Evolutionary conservation across 805 yeast species (phyloP), one percentile per base, ranked within the genome.

Genomic region (Lipomyces sp.): DNA sequence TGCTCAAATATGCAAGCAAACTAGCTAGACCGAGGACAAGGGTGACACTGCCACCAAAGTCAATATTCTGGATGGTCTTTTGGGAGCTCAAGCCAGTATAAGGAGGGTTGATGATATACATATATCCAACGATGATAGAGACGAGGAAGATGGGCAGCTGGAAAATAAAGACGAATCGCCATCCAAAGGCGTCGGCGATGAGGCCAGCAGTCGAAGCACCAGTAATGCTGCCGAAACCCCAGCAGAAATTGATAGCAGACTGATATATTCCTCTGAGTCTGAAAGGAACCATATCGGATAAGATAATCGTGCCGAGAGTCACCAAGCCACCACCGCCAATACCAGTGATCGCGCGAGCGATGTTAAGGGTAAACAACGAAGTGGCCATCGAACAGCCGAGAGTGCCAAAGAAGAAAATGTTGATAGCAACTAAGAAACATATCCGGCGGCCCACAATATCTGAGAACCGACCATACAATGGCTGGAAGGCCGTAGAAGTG

Each of bases 321-420:
- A 88, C 85, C 73, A 92, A 84, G 0, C 97, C 97, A 6, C 97
- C 95, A 15, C 96, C 97, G 15, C 97, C 97, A 64, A 90, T 83
- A n/a, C 97, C 97, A 32, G 96, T 87, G 60, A 92, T 81, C 67
- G 90, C 88, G 71, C 96, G 82, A 13, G 73, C 73, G 51, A 69
- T 63, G 51, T 69, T 69, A 29, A 69, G 62, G 18, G 72, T 69
- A 59, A 69, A 34, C 3, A 69, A 60, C 24, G 72, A 60, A 11
- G 66, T 69, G 5, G 72, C 72, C 66, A 69, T 62, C 18, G 69
- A 64, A 62, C 72, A 69, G 55, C 72, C 71, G 37, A 73, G 66
- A 10, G 69, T 67, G 32, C 74, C 72, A 33, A 70, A 42, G 37
- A 70, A 57, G 48, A 29, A 69, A n/a, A 71, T 30, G 8, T 53